Conservation (phyloP, 768 basidiomycete species). For the Pholiota microspora region DNA sequence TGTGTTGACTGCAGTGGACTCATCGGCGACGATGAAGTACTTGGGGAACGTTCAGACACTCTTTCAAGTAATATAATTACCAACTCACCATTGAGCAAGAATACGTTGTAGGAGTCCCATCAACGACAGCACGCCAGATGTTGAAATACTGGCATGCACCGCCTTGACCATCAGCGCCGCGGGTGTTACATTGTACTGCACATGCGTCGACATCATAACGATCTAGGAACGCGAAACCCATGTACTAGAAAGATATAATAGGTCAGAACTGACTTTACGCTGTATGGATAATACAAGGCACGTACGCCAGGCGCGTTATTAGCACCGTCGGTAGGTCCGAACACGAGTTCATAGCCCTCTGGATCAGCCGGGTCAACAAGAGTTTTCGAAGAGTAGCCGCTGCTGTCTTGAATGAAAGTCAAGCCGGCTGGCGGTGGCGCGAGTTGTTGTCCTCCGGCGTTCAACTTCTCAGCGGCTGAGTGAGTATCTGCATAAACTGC, state of each 20-base stretch:
- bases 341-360: slow-evolving; percentile 43
- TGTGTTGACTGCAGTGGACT: slow-evolving; percentile 42
- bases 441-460: slow-evolving; percentile 42
- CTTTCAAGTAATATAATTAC: not conserved
- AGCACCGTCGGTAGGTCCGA: slow-evolving; percentile 43
- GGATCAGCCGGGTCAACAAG: slow-evolving; percentile 38
- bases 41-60: slow-evolving; percentile 13
- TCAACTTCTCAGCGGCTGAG: slow-evolving; percentile 41
- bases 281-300: slow-evolving; percentile 2
- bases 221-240: slow-evolving; percentile 49
- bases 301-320: slow-evolving; percentile 45
- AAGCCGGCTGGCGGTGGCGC: slow-evolving; percentile 31
- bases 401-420: slow-evolving; percentile 43
- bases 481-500: slow-evolving; percentile 44
- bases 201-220: slow-evolving; percentile 46
- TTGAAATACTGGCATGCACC: slow-evolving; percentile 52
- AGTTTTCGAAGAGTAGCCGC: slow-evolving; percentile 35
- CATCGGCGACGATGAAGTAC: slow-evolving; percentile 45
- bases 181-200: slow-evolving; percentile 40
- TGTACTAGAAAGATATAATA: slow-evolving; percentile 33
- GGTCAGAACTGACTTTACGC: not conserved
- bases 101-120: slow-evolving; percentile 45
- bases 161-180: slow-evolving; percentile 37
- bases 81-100: slow-evolving; percentile 45
- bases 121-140: slow-evolving; percentile 49